phyloP scores from a whole-genome alignment of 2,329 filamentous ascomycete species.

The Alternaria sp. region DNA sequence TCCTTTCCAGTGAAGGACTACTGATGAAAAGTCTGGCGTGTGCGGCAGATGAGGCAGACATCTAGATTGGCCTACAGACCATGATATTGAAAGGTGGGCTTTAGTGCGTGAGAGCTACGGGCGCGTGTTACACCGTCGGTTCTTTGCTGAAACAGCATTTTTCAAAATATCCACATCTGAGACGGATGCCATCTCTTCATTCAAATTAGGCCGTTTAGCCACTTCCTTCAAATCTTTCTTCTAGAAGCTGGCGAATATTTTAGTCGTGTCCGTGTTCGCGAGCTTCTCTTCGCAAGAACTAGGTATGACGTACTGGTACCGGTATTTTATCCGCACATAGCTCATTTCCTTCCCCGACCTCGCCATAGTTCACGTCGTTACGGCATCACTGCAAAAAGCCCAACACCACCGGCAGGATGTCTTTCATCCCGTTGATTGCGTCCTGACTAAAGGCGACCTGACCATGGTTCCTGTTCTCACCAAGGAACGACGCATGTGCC shows the following conservation, averaged over 20 bases:
- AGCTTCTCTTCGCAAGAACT: neutral
- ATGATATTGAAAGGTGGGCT: neutral
- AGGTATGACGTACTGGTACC: neutral
- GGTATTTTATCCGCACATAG: neutral
- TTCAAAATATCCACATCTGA: neutral
- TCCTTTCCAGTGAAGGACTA: conserved; percentile 33
- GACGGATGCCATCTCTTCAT: neutral
- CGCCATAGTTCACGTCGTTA: neutral
- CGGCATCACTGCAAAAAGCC: neutral
- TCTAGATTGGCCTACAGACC: neutral
- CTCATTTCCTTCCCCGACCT: neutral
- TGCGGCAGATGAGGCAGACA: neutral
- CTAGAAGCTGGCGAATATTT: neutral
- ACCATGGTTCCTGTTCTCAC: neutral
- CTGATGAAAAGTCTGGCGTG: conserved; percentile 27
- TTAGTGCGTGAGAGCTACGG: neutral
- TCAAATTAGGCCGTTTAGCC: neutral
- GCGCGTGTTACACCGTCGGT: neutral
- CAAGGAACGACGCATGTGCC: neutral
- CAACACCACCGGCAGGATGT: no score
- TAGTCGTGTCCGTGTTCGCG: neutral
- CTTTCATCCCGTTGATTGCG: neutral
- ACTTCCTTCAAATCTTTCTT: neutral
- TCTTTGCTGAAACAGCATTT: neutral
- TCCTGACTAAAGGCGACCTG: neutral